Conservation (phyloP, 2,329 filamentous ascomycete species). For the Colletotrichum nymphaeae region DNA sequence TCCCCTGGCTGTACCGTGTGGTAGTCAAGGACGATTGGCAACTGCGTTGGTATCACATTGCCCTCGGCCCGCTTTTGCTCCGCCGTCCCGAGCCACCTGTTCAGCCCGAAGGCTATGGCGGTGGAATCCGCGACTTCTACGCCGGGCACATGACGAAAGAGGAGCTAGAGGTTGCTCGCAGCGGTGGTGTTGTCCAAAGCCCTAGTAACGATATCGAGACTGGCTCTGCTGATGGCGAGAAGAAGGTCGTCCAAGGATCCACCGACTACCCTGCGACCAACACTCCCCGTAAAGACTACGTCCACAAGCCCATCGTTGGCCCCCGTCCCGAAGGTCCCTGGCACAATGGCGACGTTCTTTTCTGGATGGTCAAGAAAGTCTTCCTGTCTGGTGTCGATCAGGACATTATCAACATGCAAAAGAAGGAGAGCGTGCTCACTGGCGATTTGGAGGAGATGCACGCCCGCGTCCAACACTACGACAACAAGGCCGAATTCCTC, state of each 20-base stretch:
- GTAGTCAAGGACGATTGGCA: conserved; percentile 68
- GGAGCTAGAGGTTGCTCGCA: conserved; percentile 53
- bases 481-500: conserved; percentile 71
- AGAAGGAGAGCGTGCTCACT: conserved; percentile 55
- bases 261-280: conserved; percentile 28
- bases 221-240: conserved; percentile 39
- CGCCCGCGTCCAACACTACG: conserved; percentile 67
- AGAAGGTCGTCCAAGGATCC: conserved; percentile 45
- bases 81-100: conserved; percentile 47
- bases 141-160: conserved; percentile 60
- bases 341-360: conserved; percentile 51
- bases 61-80: conserved; percentile 60
- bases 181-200: conserved; percentile 25
- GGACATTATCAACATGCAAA: conserved; percentile 45
- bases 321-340: conserved; percentile 50
- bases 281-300: conserved; percentile 1
- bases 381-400: conserved; percentile 55
- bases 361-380: conserved; percentile 52
- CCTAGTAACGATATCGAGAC: conserved; percentile 40
- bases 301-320: conserved; percentile 43
- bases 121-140: conserved; percentile 60
- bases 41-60: conserved; percentile 62
- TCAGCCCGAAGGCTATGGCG: conserved; percentile 48
- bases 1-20: conserved; percentile 64
- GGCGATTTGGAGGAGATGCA: conserved; percentile 66